Conservation (phyloP, 345 rosid genomes). For the Schrenkiella parvula region DNA sequence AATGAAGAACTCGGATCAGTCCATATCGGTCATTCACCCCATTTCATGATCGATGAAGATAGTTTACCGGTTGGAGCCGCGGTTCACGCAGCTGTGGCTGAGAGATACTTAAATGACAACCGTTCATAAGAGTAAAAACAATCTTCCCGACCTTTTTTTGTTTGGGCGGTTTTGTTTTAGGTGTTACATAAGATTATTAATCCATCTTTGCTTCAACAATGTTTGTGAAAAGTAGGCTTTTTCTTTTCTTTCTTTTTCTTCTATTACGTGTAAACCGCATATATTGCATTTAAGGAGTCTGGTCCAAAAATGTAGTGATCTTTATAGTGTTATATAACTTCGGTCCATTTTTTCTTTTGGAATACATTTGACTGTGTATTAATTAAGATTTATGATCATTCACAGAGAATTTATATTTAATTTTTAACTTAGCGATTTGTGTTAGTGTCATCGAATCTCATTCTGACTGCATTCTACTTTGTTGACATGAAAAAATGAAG, state of each 20-base stretch:
- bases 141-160: not conserved
- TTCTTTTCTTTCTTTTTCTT: not conserved
- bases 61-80: constrained; percentile 80
- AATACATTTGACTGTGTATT: not conserved
- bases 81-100: constrained; percentile 73
- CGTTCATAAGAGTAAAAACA: not conserved
- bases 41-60: constrained; percentile 86
- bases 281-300: not conserved
- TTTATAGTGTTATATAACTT: not conserved
- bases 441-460: too few species aligned
- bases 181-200: not conserved
- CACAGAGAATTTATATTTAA: too few species aligned
- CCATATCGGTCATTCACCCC: constrained; percentile 72
- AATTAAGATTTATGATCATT: too few species aligned
- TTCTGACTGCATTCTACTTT: constrained; percentile 75
- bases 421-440: too few species aligned
- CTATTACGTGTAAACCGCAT: not conserved
- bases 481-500: constrained; percentile 77
- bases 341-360: not conserved
- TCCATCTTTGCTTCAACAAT: not conserved
- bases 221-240: constrained; percentile 1
- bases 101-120: constrained; percentile 63
- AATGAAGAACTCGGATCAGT: constrained; percentile 69
- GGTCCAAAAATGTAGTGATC: not conserved
- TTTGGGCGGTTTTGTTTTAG: constrained; percentile 7